These are phyloP conservation scores for Suillus ampliporus DNA, from an alignment of 768 basidiomycete genomes.

Conservation along the genomic window DNA sequence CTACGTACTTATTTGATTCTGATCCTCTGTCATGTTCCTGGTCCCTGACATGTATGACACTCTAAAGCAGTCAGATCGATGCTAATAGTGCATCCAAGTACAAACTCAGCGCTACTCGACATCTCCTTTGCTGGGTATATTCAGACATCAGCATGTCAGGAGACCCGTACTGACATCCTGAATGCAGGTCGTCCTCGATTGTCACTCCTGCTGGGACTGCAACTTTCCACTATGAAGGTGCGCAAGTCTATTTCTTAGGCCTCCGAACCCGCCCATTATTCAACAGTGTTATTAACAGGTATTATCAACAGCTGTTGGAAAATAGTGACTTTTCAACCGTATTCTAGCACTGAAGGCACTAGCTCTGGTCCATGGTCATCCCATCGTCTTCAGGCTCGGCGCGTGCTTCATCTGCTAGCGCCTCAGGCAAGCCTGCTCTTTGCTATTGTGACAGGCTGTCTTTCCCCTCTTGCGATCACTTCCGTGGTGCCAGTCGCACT, in stretches of 20 bases:
- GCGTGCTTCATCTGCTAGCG: too few species aligned
- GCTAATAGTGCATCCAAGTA: background rate
- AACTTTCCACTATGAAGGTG: background rate
- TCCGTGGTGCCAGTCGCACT: too few species aligned
- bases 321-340: too few species aligned
- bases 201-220: background rate
- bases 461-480: too few species aligned
- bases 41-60: constrained; percentile 2
- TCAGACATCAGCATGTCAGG: background rate
- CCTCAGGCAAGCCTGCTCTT: too few species aligned
- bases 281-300: background rate
- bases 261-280: too few species aligned
- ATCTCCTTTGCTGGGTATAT: background rate
- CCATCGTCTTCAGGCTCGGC: too few species aligned
- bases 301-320: too few species aligned
- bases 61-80: background rate
- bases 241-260: too few species aligned
- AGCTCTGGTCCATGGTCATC: too few species aligned
- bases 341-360: background rate
- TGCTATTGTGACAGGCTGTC: too few species aligned
- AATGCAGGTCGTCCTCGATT: background rate
- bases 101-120: background rate
- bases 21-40: background rate
- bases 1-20: background rate
- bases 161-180: background rate